phyloP scores from a whole-genome alignment of 768 basidiomycete genomes.

The Tricholoma hemisulphureum region DNA sequence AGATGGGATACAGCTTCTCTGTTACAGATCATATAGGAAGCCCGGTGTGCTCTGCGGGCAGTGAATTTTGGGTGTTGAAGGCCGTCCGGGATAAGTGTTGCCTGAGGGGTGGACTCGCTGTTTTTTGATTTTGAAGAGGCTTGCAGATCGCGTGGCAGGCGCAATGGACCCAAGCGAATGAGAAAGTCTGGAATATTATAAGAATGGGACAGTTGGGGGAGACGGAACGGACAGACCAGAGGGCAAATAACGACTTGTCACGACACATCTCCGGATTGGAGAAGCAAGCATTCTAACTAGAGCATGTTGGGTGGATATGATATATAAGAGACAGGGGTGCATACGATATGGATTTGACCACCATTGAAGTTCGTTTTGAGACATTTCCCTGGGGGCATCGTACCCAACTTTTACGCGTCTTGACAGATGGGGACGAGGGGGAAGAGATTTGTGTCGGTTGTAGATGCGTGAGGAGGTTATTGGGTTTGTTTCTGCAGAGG shows the following conservation, averaged over 20 bases:
- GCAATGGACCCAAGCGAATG: slow-evolving; percentile 54
- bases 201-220: neutral
- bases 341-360: slow-evolving; percentile 78
- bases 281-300: slow-evolving; percentile 71
- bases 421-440: slow-evolving; percentile 44
- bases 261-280: slow-evolving; percentile 56
- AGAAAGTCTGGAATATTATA: slow-evolving; percentile 52
- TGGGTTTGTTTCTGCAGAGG: slow-evolving; percentile 44
- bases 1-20: slow-evolving; percentile 45
- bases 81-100: slow-evolving; percentile 49
- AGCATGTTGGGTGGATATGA: slow-evolving; percentile 4
- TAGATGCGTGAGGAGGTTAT: slow-evolving; percentile 51
- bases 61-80: slow-evolving; percentile 65
- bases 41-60: slow-evolving; percentile 42
- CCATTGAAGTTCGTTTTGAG: slow-evolving; percentile 58
- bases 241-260: slow-evolving; percentile 54
- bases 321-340: slow-evolving; percentile 23
- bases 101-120: slow-evolving; percentile 8
- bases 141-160: slow-evolving; percentile 30
- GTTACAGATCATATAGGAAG: slow-evolving; percentile 61
- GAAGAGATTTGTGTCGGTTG: slow-evolving; percentile 54
- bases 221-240: slow-evolving; percentile 40
- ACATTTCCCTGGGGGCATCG: slow-evolving; percentile 57
- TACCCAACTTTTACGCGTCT: slow-evolving; percentile 21
- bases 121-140: slow-evolving; percentile 6